These are phyloP conservation scores for Pichia terricola DNA, from an alignment of 1,139 yeast species.

Conservation along the genomic window DNA sequence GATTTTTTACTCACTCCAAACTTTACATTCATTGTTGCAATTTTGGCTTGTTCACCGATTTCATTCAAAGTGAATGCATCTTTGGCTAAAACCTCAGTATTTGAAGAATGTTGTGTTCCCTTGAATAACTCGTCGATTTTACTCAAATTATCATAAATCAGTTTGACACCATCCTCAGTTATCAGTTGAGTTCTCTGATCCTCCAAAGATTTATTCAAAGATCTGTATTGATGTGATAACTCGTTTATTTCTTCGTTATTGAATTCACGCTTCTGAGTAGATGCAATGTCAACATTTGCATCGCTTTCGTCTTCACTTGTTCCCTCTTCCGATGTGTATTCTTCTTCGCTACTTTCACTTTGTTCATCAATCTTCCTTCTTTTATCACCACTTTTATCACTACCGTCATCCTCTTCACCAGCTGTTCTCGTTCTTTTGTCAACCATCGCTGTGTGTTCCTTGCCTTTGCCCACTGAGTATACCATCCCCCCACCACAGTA, in stretches of 20 bases:
- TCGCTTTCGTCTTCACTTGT: conserved; percentile 14
- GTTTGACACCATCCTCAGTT: conserved; percentile 32
- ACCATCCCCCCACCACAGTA: no score
- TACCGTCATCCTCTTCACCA: background rate
- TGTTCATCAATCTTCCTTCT: background rate
- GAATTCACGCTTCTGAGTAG: conserved; percentile 5
- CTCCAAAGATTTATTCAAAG: conserved; percentile 25
- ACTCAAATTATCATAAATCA: conserved; percentile 28
- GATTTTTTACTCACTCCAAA: conserved; percentile 44
- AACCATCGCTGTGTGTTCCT: background rate
- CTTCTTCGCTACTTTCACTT: conserved; percentile 2
- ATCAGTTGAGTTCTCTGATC: conserved; percentile 32
- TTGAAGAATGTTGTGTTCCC: conserved; percentile 25
- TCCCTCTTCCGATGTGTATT: conserved; percentile 1
- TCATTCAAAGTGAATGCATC: conserved; percentile 37
- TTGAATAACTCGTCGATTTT: conserved; percentile 31
- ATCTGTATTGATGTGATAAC: conserved; percentile 26
- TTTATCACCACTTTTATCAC: background rate
- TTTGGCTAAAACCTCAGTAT: conserved; percentile 32
- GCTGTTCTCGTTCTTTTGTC: background rate
- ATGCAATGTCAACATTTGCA: conserved; percentile 9
- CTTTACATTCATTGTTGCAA: conserved; percentile 50
- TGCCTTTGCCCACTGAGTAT: no score
- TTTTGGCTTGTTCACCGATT: conserved; percentile 36
- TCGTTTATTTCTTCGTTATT: conserved; percentile 24